Evolutionary conservation across 805 yeast genomes (phyloP), one percentile per base, ranked within the genome.

Genomic region (Candida succiphila): DNA sequence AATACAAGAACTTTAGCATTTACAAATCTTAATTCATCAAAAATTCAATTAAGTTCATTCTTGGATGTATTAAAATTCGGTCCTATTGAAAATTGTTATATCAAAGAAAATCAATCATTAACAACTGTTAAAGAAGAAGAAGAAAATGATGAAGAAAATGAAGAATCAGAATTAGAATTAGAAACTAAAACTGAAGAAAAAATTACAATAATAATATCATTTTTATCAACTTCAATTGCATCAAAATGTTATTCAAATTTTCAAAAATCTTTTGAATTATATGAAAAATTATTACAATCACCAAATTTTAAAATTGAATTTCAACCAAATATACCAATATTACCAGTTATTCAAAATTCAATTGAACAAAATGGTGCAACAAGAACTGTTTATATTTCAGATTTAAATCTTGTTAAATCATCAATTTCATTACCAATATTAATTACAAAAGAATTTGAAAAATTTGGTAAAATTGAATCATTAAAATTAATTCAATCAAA

Each of bases 21-120:
- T 17, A 4, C 18, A 14, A 46, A 52, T 28, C 25, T 52, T 7
- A n/a, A n/a, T n/a, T 36, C 41, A 3, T 18, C 38, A 12, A 39
- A 44, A 30, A 34, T 49, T 6, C 31, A 37, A 23, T 32, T 48
- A 10, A 39, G 38, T 13, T 46, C 49, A 4, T 32, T 52, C 9
- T 49, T 74, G 28, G 64, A 71, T 30, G 52, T 58, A 22, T 61
- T 78, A 8, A 70, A 69, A 28, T 63, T 50, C 47, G 84, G 82
- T 4, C 81, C 84, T 1, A 63, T 79, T 24, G 87, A 79, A 49
- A 71, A 70, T 43, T 63, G 75, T 39, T 63, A 21, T 13, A 6
- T 13, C 17, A 15, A 15, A 10, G 6, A 13, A 4, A 14, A 29
- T 29, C 14, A 29, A 5, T 25, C 20, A 19, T 21, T 15, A 14